Conservation (phyloP, 306 rosid species). For the Urtica urens region DNA sequence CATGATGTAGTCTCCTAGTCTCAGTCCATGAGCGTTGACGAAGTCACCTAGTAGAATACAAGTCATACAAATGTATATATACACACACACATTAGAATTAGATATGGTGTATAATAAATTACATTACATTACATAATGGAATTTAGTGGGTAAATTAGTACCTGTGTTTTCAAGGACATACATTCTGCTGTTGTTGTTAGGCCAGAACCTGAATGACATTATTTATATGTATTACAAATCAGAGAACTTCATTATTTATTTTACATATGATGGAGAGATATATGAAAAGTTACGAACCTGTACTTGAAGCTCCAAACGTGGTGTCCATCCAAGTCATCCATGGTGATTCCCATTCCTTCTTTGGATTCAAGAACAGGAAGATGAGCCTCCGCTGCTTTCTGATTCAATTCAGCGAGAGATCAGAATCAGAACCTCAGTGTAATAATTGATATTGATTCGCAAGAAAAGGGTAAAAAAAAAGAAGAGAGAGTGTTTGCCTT, state of each 20-base stretch:
- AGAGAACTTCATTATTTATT: neutral
- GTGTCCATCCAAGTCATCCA: constrained; percentile 83
- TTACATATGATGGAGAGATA: neutral
- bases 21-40: constrained; percentile 59
- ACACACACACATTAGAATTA: neutral
- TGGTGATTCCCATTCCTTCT: constrained; percentile 64
- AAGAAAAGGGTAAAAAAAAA: neutral
- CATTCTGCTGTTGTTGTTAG: constrained; percentile 93
- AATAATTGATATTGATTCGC: neutral
- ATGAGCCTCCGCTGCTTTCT: constrained; percentile 87
- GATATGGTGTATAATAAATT: neutral
- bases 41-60: constrained; percentile 54
- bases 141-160: constrained; percentile 18
- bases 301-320: constrained; percentile 92
- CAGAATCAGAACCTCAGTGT: neutral
- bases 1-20: constrained; percentile 64
- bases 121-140: neutral
- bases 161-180: constrained; percentile 96
- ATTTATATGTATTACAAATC: neutral
- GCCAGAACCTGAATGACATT: constrained; percentile 77
- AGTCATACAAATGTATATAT: neutral
- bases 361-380: constrained; percentile 79
- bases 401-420: constrained; percentile 1
- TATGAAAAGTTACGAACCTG: constrained; percentile 33
- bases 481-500: constrained; percentile 35